phyloP scores from a whole-genome alignment of 768 basidiomycete genomes.

The Serendipita indica region DNA sequence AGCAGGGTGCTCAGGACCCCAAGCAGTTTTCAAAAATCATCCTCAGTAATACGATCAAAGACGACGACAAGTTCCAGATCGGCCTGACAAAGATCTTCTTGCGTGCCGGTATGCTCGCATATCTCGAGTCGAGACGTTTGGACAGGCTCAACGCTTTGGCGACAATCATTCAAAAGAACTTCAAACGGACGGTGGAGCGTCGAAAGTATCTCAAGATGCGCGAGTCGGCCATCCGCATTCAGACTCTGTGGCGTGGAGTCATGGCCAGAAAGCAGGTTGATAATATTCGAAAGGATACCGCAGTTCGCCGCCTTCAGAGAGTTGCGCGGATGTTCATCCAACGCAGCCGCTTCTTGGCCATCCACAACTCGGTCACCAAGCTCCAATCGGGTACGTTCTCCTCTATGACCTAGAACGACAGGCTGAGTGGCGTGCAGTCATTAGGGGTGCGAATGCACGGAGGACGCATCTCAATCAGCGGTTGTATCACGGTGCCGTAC shows the following conservation, averaged over 20 bases:
- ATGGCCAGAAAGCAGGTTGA: conserved; percentile 58
- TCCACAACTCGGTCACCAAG: conserved; percentile 44
- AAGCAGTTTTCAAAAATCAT: conserved; percentile 70
- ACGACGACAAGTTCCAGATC: conserved; percentile 92
- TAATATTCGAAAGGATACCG: conserved; percentile 52
- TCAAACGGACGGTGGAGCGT: conserved; percentile 71
- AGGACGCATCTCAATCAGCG: conserved; percentile 41
- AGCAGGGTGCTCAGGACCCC: conserved; percentile 60
- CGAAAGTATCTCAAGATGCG: conserved; percentile 64
- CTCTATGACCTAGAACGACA: too few relatives aligned
- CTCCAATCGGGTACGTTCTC: conserved; percentile 86
- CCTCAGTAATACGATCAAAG: conserved; percentile 72
- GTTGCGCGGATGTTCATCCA: conserved; percentile 59
- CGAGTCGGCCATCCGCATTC: conserved; percentile 63
- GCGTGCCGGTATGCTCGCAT: conserved; percentile 96
- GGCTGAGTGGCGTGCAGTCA: conserved; percentile 29
- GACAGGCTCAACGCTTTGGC: conserved; percentile 80
- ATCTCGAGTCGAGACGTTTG: conserved; percentile 79
- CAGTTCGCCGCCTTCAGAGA: conserved; percentile 64
- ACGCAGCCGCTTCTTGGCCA: conserved; percentile 49
- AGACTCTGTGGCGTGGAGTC: conserved; percentile 90
- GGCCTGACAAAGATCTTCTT: conserved; percentile 99
- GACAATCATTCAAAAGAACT: conserved; percentile 95
- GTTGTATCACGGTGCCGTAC: conserved; percentile 44
- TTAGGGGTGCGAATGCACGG: conserved; percentile 63